Conservation (phyloP, 352 stramenopile species). For the Phytopythium boreale region DNA sequence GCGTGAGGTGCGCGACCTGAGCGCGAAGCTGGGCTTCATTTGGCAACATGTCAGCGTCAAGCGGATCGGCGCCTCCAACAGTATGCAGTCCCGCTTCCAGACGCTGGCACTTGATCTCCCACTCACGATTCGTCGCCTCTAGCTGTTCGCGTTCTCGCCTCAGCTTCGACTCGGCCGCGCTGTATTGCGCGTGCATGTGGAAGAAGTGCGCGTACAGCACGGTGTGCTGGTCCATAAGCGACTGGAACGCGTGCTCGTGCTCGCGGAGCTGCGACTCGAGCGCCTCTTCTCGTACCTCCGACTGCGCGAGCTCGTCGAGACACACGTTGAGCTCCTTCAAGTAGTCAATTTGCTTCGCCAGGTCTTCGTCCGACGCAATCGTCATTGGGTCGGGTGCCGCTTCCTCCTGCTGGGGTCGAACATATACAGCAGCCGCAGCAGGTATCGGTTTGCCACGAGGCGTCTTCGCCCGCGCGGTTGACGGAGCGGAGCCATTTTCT, state of each 20-base stretch:
- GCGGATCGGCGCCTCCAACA: slow-evolving; percentile 17
- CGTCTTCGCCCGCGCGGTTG: background rate
- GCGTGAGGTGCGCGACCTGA: slow-evolving; percentile 66
- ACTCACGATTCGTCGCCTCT: slow-evolving; percentile 34
- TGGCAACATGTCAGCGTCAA: slow-evolving; percentile 5
- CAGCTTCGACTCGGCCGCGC: slow-evolving; percentile 31
- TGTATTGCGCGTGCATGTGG: slow-evolving; percentile 48
- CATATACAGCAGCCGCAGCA: background rate
- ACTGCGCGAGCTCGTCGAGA: slow-evolving; percentile 53
- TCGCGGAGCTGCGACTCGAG: slow-evolving; percentile 39
- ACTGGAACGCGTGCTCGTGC: slow-evolving; percentile 54
- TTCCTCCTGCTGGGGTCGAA: background rate
- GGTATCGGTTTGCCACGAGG: background rate
- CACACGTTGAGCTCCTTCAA: slow-evolving; percentile 66
- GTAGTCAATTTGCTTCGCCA: slow-evolving; percentile 56
- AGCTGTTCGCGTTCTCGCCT: slow-evolving; percentile 39
- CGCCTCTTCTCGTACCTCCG: slow-evolving; percentile 46
- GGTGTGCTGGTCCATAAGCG: slow-evolving; percentile 68
- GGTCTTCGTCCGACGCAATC: slow-evolving; percentile 56
- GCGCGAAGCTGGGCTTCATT: slow-evolving; percentile 39
- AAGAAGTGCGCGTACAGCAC: slow-evolving; percentile 75
- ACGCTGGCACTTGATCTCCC: slow-evolving; percentile 45
- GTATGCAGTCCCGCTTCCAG: slow-evolving; percentile 53
- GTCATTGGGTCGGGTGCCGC: slow-evolving; percentile 19
- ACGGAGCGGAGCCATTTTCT: background rate